Base-by-base conservation (phyloP, 2,329 filamentous ascomycete genomes). In the Calonectria pauciramosa region DNA sequence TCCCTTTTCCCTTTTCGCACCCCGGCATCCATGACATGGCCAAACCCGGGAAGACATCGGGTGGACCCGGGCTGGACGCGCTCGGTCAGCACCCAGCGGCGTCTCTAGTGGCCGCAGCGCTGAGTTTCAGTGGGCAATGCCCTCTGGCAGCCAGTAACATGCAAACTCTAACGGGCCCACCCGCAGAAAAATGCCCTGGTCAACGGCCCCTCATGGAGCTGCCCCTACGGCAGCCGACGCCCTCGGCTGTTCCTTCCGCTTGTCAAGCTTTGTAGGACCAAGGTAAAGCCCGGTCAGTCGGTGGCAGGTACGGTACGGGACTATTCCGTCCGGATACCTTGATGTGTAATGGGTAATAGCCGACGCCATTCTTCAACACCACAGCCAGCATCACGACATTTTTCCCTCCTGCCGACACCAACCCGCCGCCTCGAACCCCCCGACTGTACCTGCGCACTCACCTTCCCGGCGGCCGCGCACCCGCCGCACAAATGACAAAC, bases 401-500 rank as follows among this genome's bases (percentile, higher is more conserved):
- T 67, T 44, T 51, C 34, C 32, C 28, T 54, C 71, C 41, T 63
- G 41, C 30, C 20, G 20, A 49, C 51, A 28, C 47, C 52, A 47
- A 11, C 65, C 63, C 68, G 28, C 28, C 32, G 54, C 63, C 20
- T 63, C 66, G 49, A 51, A 59, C 65, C 36, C 47, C 26, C 32
- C 56, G n/a, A 63, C 23, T 5, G 67, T 54, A 36, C 73, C 44
- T 41, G 73, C 75, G 70, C 68, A 23, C 36, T 65, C 67, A 70
- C 70, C 73, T 49, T 36, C 18, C 47, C 34, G 72, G 60, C 70
- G 59, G 72, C 44, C 44, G 69, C 76, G 68, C 72, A 34, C 44
- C 60, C 41, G 60, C 34, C 47, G 9, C 26, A 41, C 41, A 70
- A 65, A 79, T 81, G 80, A 78, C 80, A 11, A 79, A 77, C 38